Evolutionary conservation across 2,329 filamentous ascomycete genomes (phyloP).

Genomic region (Aspergillus neoniger): DNA sequence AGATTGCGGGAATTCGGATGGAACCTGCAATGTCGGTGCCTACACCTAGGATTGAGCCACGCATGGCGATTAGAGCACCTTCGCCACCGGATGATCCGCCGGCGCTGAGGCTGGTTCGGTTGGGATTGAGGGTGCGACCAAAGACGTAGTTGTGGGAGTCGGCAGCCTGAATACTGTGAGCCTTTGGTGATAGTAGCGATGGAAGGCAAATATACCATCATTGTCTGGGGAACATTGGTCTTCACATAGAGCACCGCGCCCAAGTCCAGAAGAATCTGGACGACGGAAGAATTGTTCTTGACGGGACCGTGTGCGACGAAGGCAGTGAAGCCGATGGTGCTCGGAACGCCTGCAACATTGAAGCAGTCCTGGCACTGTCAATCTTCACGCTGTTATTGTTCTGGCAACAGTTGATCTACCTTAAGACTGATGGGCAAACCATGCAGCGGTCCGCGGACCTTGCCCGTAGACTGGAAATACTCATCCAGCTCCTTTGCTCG

Average conservation of each 20-base stretch:
- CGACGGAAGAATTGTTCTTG: constrained; percentile 54
- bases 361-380: constrained; percentile 44
- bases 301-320: constrained; percentile 60
- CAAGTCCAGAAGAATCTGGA: constrained; percentile 57
- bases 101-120: constrained; percentile 58
- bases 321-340: constrained; percentile 59
- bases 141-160: constrained; percentile 58
- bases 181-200: rapidly evolving
- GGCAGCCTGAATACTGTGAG: constrained; percentile 38
- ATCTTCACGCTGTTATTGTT: too few species aligned
- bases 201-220: constrained; percentile 14
- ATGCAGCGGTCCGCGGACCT: constrained; percentile 60
- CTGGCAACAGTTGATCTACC: not conserved
- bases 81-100: constrained; percentile 70
- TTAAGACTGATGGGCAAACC: constrained; percentile 60
- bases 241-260: constrained; percentile 69
- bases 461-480: constrained; percentile 42
- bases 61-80: constrained; percentile 59
- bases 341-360: constrained; percentile 53
- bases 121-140: constrained; percentile 63
- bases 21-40: constrained; percentile 60
- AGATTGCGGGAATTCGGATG: constrained; percentile 50
- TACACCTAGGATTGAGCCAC: constrained; percentile 60
- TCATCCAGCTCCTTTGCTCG: constrained; percentile 53
- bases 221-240: constrained; percentile 65